phyloP scores from a whole-genome alignment of 2,329 filamentous ascomycete species.

The Zarea fungicola region DNA sequence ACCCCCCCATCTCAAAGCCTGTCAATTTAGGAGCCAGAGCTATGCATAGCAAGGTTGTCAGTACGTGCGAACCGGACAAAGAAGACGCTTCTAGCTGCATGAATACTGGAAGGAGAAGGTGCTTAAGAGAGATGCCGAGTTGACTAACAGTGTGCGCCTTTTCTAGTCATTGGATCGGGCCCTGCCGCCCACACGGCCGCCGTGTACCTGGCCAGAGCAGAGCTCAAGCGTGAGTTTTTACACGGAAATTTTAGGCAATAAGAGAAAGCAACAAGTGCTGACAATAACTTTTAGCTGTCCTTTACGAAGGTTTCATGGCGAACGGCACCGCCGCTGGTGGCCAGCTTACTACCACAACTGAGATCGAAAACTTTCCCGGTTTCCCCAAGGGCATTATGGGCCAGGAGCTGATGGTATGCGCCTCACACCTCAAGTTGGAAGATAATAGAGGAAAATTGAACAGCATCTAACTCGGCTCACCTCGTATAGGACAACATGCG shows the following conservation, averaged over 20 bases:
- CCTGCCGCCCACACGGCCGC: conserved; percentile 96
- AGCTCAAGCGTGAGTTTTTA: conserved; percentile 68
- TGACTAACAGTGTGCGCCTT: not conserved
- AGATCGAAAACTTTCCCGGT: conserved; percentile 96
- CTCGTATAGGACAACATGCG: conserved; percentile 74
- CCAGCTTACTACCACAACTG: conserved; percentile 96
- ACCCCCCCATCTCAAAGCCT: conserved; percentile 8
- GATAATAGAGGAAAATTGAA: not conserved
- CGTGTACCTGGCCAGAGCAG: conserved; percentile 90
- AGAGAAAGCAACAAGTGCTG: not conserved
- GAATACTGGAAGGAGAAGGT: not conserved
- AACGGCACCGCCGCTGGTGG: conserved; percentile 94
- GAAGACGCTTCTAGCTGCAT: too few species aligned
- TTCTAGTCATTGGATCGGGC: conserved; percentile 77
- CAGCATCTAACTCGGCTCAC: conserved; percentile 8
- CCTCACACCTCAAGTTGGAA: not conserved
- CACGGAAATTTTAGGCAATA: not conserved
- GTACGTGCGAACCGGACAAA: too few species aligned
- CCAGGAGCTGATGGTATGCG: conserved; percentile 70
- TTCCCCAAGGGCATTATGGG: conserved; percentile 89
- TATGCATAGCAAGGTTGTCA: conserved; percentile 92
- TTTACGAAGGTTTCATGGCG: conserved; percentile 97
- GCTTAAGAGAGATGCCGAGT: too few species aligned
- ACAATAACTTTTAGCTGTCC: conserved; percentile 52
- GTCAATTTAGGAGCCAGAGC: conserved; percentile 43